A percentile compares a stretch with the other conserved stretches of the same genome.
These are phyloP conservation scores for Exsudoporus frostii DNA, from an alignment of 768 basidiomycete species.

Conservation along the genomic window DNA sequence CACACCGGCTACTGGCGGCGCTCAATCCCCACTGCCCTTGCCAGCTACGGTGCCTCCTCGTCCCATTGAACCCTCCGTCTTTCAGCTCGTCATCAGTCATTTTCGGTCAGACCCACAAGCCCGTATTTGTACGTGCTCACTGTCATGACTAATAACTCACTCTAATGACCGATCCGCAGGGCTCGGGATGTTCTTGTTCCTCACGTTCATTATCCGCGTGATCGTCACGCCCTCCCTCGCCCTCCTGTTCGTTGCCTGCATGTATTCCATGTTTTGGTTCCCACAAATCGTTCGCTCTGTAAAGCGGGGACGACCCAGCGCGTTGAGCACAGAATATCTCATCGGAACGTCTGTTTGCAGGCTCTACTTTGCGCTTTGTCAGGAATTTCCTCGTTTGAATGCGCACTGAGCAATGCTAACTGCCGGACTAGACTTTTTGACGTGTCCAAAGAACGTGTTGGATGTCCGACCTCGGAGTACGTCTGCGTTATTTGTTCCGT, in stretches of 20 bases:
- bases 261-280: slow-evolving; percentile 82
- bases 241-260: slow-evolving; percentile 58
- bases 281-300: slow-evolving; percentile 81
- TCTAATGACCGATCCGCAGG: slow-evolving; percentile 38
- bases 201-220: slow-evolving; percentile 72
- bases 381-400: slow-evolving; percentile 29
- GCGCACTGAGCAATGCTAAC: not conserved
- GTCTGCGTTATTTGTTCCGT: slow-evolving; percentile 21
- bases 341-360: slow-evolving; percentile 74
- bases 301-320: slow-evolving; percentile 65
- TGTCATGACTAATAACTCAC: not conserved
- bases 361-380: slow-evolving; percentile 71
- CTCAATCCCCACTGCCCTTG: slow-evolving; percentile 20
- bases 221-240: slow-evolving; percentile 65
- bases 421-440: slow-evolving; percentile 64
- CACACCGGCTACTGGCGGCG: not conserved
- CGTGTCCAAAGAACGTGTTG: slow-evolving; percentile 82
- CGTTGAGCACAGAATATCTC: slow-evolving; percentile 66
- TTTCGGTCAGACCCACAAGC: slow-evolving; percentile 68
- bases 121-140: slow-evolving; percentile 54
- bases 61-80: slow-evolving; percentile 28
- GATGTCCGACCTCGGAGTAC: slow-evolving; percentile 73
- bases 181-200: slow-evolving; percentile 62
- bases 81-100: slow-evolving; percentile 54
- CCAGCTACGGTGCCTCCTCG: slow-evolving; percentile 18